Evolutionary conservation across 768 basidiomycete genomes (phyloP), one percentile per base, ranked within the genome.

Genomic region (Pilatotrama ljubarskyi): DNA sequence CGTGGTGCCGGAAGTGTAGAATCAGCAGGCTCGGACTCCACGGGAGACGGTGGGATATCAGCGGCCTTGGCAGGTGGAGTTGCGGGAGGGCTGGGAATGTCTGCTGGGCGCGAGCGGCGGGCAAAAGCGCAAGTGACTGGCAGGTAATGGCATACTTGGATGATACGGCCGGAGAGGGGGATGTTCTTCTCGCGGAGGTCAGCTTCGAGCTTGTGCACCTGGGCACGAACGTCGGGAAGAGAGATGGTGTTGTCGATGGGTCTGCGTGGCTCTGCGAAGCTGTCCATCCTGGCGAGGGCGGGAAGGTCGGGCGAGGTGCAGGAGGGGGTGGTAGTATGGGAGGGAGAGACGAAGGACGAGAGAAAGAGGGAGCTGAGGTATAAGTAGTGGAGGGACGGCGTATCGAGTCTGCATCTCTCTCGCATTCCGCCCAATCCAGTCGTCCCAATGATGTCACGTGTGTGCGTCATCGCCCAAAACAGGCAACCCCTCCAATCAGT

Each of bases 81-180:
- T 5, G 86, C 81, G 8, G 93, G 92, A 0, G 93, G 92, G 51
- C 85, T 87, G 53, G 78, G 78, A 58, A 88, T 82, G 47, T 83
- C 84, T 10, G 70, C 65, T 48, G 72, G 66, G 25, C 69, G 64
- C 13, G 72, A 60, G 46, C 69, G 67, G 25, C 75, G 72, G 63
- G 82, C 73, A 69, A 91, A 80, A 35, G 88, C 84, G 25, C 87
- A 84, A 47, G 81, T 77, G 69, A 95, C 80, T 62, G 93, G 93
- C 55, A 95, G 86, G 70, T 94, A 91, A 74, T 95, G 93, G 76
- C 86, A 90, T 63, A 97, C 87, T 67, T 96, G 95, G 68, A 98
- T 83, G 72, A 97, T 90, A 42, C 95, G 84, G 1, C 95, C 95
- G 5, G 88, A 89, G 42, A 97, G 83, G 1, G 84, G 79, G 55